These are phyloP conservation scores for Metarhizium robertsii DNA, from an alignment of 2,329 filamentous ascomycete species.

Conservation along the genomic window DNA sequence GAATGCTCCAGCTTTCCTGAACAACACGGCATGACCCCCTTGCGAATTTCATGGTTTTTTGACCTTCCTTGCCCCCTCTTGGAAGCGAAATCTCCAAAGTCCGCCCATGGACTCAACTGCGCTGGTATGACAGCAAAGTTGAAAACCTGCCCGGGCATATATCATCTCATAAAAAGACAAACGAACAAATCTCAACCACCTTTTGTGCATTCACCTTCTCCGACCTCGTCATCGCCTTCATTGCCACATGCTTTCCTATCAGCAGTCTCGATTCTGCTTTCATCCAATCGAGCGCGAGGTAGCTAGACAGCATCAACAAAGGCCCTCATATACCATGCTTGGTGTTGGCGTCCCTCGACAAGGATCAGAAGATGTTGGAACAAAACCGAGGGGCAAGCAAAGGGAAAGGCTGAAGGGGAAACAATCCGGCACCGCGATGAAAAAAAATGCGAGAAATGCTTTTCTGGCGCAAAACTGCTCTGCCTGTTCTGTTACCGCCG, in stretches of 20 bases:
- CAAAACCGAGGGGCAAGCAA: background rate
- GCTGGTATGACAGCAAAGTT: background rate
- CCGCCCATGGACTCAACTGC: background rate
- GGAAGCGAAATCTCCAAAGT: background rate
- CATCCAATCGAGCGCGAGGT: background rate
- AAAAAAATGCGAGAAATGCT: constrained; percentile 3
- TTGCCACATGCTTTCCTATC: background rate
- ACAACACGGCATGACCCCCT: background rate
- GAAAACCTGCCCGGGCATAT: background rate
- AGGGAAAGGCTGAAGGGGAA: background rate
- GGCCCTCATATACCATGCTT: background rate
- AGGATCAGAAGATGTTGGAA: background rate
- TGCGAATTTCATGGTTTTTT: background rate
- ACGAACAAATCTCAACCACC: constrained; percentile 3
- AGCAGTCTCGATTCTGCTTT: background rate
- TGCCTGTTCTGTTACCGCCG: background rate
- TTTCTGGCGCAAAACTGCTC: constrained; percentile 3
- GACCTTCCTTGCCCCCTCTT: background rate
- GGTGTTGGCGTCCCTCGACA: background rate
- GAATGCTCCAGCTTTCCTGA: background rate
- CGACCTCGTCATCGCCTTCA: background rate
- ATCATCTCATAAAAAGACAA: background rate
- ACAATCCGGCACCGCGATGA: constrained; percentile 2
- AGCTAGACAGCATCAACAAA: background rate
- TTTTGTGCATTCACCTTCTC: background rate